phyloP scores from a whole-genome alignment of 495 filamentous ascomycete genomes.

The Daldinia childiae region DNA sequence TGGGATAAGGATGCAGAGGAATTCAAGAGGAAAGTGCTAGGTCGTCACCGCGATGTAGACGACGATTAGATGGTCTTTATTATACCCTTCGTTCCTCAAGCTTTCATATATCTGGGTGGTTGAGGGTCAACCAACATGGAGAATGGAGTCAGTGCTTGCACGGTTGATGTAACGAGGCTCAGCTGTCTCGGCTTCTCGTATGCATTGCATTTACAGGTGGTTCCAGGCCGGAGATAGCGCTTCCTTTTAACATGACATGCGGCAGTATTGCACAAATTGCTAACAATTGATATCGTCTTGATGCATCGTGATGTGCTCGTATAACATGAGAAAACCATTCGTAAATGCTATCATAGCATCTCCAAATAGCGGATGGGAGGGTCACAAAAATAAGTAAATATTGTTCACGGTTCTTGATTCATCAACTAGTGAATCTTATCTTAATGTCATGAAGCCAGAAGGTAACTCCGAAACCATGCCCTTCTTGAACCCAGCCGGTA shows the following conservation, averaged over 20 bases:
- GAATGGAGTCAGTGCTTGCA: slow-evolving; percentile 52
- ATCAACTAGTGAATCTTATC: slow-evolving; percentile 60
- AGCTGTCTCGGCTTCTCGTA: slow-evolving; percentile 19
- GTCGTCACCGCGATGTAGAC: slow-evolving; percentile 65
- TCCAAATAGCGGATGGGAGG: background rate
- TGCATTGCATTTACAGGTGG: slow-evolving; percentile 41
- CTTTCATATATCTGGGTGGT: slow-evolving; percentile 26
- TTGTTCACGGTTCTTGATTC: slow-evolving; percentile 57
- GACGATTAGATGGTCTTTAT: slow-evolving; percentile 56
- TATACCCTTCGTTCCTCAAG: slow-evolving; percentile 18
- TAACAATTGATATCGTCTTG: background rate
- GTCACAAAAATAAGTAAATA: slow-evolving; percentile 9
- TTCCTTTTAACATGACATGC: slow-evolving; percentile 14
- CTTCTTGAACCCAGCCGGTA: slow-evolving; percentile 54
- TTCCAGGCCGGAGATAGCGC: slow-evolving; percentile 20
- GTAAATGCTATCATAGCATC: background rate
- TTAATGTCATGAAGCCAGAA: slow-evolving; percentile 59
- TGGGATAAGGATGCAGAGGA: slow-evolving; percentile 91
- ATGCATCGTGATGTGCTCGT: background rate
- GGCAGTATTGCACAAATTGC: slow-evolving; percentile 9
- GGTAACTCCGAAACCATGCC: slow-evolving; percentile 63
- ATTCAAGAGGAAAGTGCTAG: slow-evolving; percentile 78
- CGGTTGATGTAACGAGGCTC: slow-evolving; percentile 19
- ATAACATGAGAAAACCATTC: background rate
- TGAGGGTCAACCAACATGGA: slow-evolving; percentile 40